Evolutionary conservation across 2,329 filamentous ascomycete genomes (phyloP), one percentile per base, ranked within the genome.

Genomic region (Sclerotinia spermophila): DNA sequence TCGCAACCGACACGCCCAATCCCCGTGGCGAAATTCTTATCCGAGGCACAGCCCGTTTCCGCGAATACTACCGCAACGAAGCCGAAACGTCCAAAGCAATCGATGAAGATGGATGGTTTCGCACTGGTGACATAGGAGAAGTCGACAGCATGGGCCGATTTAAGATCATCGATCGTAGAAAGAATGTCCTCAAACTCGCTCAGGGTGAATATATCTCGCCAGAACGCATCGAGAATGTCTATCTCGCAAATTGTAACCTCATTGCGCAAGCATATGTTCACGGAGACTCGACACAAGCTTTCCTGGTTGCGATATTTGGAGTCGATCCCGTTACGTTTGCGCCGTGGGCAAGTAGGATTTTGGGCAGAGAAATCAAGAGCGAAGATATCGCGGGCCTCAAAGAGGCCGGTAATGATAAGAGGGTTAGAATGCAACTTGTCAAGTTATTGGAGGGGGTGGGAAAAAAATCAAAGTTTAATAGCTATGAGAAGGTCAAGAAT

Each of bases 151-250:
- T 92, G 78, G 96, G 96, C 73, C 92, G 94, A 72, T 91, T 98
- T 84, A 90, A 88, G 81, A 97, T 99, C 81, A 91, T 99, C 77
- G 96, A 99, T 82, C 94, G 96, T 77, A 91, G 94, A 83, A 99
- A 99, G 91, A 98, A 98, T 82, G 93, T 99, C n/a, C 89, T 99
- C 79, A 99, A 99, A 86, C 88, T 99, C 70, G 90, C 95, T 0
- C 96, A 99, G 82, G 96, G 96, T 80, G 96, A 99, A 83, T 99
- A 99, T 82, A 93, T 99, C 78, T 97, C 94, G 1, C 96, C 96
- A 21, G 96, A 99, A 83, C 92, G 94, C 71, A 93, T 99, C 79
- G 96, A 99, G 84, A 97, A 97, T 80, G 91, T 97, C 48, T 96
- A 94, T 81, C 85, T 96, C 73, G 93, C 92, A 73, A 94, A 91